Evolutionary conservation across 2,329 filamentous ascomycete species (phyloP).

Genomic region (Ophiocordyceps camponoti-saundersi): DNA sequence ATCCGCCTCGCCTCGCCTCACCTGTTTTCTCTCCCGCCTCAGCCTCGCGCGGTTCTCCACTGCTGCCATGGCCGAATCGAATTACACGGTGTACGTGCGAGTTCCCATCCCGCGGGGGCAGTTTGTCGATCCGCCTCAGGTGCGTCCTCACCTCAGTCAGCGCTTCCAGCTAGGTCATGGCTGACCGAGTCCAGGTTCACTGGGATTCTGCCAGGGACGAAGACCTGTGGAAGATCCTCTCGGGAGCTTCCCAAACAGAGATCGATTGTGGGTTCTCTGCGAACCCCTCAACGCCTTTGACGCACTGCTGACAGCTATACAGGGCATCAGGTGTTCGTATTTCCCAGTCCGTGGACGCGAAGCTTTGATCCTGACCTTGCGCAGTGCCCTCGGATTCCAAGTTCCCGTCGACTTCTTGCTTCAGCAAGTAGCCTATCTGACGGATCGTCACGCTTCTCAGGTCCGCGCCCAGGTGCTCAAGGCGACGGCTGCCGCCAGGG

Average conservation of each 20-base stretch:
- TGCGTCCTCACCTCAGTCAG: constrained; percentile 22
- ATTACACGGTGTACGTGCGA: constrained; percentile 66
- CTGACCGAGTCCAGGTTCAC: constrained; percentile 41
- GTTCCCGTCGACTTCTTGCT: constrained; percentile 79
- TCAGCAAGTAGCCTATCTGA: constrained; percentile 86
- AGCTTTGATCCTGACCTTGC: constrained; percentile 5
- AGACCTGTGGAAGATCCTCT: constrained; percentile 78
- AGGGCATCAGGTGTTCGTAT: constrained; percentile 62
- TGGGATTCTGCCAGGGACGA: constrained; percentile 84
- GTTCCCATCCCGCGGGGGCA: constrained; percentile 76
- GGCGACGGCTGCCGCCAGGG: constrained; percentile 39
- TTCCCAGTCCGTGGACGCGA: not conserved
- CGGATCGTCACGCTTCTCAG: constrained; percentile 77
- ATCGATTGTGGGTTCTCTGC: constrained; percentile 54
- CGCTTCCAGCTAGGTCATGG: not conserved
- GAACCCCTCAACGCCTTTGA: not conserved
- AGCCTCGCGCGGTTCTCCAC: not conserved
- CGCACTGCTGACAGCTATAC: constrained; percentile 6
- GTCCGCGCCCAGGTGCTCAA: constrained; percentile 81
- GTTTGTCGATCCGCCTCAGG: constrained; percentile 80
- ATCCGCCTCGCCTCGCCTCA: not conserved
- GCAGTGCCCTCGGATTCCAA: constrained; percentile 57
- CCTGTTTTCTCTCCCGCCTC: not conserved
- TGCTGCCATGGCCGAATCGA: constrained; percentile 29
- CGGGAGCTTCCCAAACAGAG: constrained; percentile 62